These are phyloP conservation scores for Candida vartiovaarae DNA, from an alignment of 805 yeast species.

Conservation along the genomic window DNA sequence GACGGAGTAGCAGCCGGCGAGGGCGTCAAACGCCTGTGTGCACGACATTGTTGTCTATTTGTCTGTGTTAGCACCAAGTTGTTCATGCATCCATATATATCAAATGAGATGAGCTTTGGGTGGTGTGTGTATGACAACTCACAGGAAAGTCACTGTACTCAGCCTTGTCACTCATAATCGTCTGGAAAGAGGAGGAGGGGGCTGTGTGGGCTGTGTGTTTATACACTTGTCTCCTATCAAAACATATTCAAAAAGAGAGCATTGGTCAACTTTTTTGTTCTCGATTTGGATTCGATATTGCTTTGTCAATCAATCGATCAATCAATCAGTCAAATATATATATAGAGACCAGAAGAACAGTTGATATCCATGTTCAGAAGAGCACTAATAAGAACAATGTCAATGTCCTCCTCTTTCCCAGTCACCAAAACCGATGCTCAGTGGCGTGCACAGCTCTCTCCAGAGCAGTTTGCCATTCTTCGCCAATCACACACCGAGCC, in stretches of 20 bases:
- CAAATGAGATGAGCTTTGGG: too few relatives aligned
- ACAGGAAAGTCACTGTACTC: conserved; percentile 20
- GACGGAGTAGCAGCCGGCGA: conserved; percentile 77
- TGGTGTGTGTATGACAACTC: conserved; percentile 1
- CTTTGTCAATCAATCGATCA: too few relatives aligned
- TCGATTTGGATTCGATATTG: too few relatives aligned
- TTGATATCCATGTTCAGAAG: conserved; percentile 1
- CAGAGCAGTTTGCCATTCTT: conserved; percentile 72
- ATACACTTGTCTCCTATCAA: too few relatives aligned
- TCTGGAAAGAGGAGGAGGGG: too few relatives aligned
- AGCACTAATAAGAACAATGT: not conserved
- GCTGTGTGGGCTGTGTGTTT: not conserved
- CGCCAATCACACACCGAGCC: conserved; percentile 52
- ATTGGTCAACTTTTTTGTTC: too few relatives aligned
- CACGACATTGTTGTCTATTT: conserved; percentile 51
- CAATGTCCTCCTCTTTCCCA: conserved; percentile 7
- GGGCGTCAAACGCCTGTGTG: conserved; percentile 79
- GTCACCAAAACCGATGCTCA: conserved; percentile 38
- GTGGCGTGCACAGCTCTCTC: conserved; percentile 75
- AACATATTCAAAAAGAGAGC: too few relatives aligned
- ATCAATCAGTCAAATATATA: too few relatives aligned
- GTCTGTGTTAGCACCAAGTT: conserved; percentile 7
- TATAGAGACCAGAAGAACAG: not conserved
- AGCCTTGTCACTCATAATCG: not conserved
- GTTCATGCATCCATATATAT: too few relatives aligned